Evolutionary conservation across 257 asterid genomes (phyloP).

Genomic region (Rhazya stricta): DNA sequence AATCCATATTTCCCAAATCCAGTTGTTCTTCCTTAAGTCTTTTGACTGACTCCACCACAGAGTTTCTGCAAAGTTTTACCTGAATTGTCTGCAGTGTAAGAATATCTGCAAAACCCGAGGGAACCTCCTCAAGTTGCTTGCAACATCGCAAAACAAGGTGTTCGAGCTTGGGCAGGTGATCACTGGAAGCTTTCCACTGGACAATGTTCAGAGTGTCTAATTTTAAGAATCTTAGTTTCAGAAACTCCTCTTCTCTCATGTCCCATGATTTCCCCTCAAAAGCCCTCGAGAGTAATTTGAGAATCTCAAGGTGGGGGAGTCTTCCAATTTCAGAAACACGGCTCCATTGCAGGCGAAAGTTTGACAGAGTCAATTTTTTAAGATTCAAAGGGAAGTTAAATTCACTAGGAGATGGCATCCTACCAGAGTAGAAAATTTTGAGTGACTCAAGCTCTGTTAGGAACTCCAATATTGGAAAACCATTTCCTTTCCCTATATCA

Average conservation of each 20-base stretch:
- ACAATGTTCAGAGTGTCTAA: background rate
- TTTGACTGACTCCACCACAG: constrained; percentile 8
- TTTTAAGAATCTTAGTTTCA: constrained; percentile 7
- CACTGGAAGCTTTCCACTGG: constrained; percentile 10
- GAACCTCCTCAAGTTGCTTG: constrained; percentile 6
- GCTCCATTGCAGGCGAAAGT: constrained; percentile 8
- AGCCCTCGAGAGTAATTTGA: constrained; percentile 3
- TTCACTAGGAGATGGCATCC: background rate
- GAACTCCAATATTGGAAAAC: background rate
- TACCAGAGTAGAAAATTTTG: background rate
- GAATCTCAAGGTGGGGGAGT: constrained; percentile 8
- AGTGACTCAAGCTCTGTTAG: background rate
- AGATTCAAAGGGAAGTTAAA: background rate
- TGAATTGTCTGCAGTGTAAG: constrained; percentile 15
- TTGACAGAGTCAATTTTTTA: constrained; percentile 6
- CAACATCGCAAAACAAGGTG: constrained; percentile 4
- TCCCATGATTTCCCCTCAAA: constrained; percentile 13
- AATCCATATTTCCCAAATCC: constrained; percentile 8
- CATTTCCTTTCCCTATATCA: too few relatives aligned
- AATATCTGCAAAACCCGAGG: constrained; percentile 8
- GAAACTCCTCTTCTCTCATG: constrained; percentile 5
- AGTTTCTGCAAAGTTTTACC: background rate
- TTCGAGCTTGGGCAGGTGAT: constrained; percentile 21
- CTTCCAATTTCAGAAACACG: background rate
- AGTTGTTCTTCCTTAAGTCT: constrained; percentile 9